These are phyloP conservation scores for Wickerhamiella allomyrinae DNA, from an alignment of 805 yeast species.

Conservation along the genomic window DNA sequence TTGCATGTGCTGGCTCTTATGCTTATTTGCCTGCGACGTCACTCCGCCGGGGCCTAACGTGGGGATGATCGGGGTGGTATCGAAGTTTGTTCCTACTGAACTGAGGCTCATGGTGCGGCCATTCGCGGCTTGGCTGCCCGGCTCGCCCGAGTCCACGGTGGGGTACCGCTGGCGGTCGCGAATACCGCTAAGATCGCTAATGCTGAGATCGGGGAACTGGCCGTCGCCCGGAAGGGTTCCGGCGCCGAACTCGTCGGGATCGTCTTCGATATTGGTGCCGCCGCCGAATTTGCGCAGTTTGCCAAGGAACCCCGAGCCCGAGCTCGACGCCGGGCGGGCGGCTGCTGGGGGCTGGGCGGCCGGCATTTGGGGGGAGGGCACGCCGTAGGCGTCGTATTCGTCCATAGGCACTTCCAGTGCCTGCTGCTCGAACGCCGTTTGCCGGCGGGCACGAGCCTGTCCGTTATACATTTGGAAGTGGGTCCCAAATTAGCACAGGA, in stretches of 20 bases:
- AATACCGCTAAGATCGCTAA: conserved; percentile 15
- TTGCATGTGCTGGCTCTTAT: conserved; percentile 10
- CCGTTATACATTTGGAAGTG: conserved; percentile 9
- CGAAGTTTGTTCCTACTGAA: conserved; percentile 20
- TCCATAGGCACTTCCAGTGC: conserved; percentile 5
- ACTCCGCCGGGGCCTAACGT: conserved; percentile 15
- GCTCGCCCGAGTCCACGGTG: conserved; percentile 12
- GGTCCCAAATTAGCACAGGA: too few species aligned
- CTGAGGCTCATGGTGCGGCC: conserved; percentile 21
- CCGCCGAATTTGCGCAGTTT: conserved; percentile 10
- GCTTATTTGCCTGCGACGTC: conserved; percentile 3
- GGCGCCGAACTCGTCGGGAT: conserved; percentile 12
- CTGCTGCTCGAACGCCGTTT: conserved; percentile 7
- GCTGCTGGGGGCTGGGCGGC: neutral
- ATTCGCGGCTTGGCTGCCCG: conserved; percentile 2
- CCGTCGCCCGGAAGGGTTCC: conserved; percentile 9
- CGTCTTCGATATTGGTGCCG: conserved; percentile 18
- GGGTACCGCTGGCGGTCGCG: conserved; percentile 27
- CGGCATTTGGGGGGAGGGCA: conserved; percentile 9
- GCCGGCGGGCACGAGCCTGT: conserved; percentile 8
- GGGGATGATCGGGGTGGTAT: conserved; percentile 27
- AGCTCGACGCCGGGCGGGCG: neutral
- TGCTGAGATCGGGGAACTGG: conserved; percentile 14
- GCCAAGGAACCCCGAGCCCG: conserved; percentile 13
- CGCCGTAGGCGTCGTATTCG: conserved; percentile 17